Conservation (phyloP, 352 stramenopile species). For the Phytopythium montanum region DNA sequence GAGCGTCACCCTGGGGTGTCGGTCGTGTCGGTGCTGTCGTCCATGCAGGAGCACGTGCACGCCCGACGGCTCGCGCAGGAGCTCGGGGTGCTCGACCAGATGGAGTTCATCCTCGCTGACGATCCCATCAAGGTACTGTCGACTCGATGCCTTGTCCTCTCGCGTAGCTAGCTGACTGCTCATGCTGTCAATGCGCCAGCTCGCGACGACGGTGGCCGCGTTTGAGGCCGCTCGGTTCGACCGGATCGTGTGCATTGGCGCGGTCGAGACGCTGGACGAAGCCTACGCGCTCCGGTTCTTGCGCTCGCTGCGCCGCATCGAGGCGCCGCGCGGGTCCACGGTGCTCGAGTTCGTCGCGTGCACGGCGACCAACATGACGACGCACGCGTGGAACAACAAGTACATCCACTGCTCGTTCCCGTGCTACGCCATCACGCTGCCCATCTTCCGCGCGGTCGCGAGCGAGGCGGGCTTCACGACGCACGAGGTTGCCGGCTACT, state of each 20-base stretch:
- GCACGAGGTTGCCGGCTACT: conserved; percentile 59
- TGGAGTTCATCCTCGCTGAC: conserved; percentile 72
- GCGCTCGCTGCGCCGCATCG: conserved; percentile 59
- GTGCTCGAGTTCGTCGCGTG: conserved; percentile 73
- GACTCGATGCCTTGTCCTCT: background rate
- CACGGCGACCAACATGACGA: conserved; percentile 56
- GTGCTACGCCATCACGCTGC: conserved; percentile 52
- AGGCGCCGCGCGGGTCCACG: conserved; percentile 42
- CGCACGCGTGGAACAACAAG: conserved; percentile 81
- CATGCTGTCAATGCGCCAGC: conserved; percentile 10
- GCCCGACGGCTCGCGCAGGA: conserved; percentile 60
- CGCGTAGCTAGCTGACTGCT: background rate
- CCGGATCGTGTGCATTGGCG: conserved; percentile 50
- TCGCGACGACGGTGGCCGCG: conserved; percentile 50
- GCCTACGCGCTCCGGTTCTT: conserved; percentile 48
- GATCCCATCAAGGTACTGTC: conserved; percentile 43
- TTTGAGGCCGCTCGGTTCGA: conserved; percentile 65
- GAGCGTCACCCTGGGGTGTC: conserved; percentile 39
- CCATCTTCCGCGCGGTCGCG: conserved; percentile 39
- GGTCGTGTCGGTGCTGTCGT: conserved; percentile 55
- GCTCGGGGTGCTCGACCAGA: conserved; percentile 48
- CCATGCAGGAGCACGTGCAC: conserved; percentile 50
- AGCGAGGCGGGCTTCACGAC: conserved; percentile 56
- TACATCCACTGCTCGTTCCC: conserved; percentile 71
- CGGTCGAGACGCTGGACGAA: conserved; percentile 49